Base-by-base conservation (phyloP, 352 stramenopile species). In the Salisapilia sapeloensis region DNA sequence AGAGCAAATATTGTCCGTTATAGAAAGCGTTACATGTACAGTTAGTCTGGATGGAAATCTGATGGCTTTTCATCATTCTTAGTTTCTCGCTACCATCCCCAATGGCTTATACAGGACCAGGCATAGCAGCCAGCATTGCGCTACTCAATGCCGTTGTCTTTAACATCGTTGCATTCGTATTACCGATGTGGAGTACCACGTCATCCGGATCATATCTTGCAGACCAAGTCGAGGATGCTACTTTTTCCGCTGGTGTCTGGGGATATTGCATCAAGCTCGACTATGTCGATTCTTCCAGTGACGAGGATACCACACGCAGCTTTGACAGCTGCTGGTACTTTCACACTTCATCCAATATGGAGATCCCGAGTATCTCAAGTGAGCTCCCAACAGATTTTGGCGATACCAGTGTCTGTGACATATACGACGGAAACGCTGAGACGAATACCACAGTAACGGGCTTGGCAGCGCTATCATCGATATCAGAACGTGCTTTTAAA, bases 311-410 rank as follows among this genome's bases (percentile, higher is more conserved):
- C 24, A 50, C 36, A 24, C 35, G 53, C 18, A 40, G 40, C 24
- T 78, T 76, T 21, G 60, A 81, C 48, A 56, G 67, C 40, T 81
- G 65, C 46, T 81, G 71, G 44, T 60, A 78, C 47, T 81, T 78
- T 50, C 59, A 81, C 44, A 71, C 65, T 9, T 57, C 53, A 1
- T 74, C 53, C 46, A 45, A 71, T 17, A 65, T 63, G 40, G 43
- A 81, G 26, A 17, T 75, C 2, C 42, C 44, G 2, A 44, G 53
- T 4, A 17, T 56, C 18, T 40, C 71, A 38, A 38, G 45, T n/a
- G 36, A 41, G 3, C 45, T 59, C 20, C 41, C 48, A 33, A 28
- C 46, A 33, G 74, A 78, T 33, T 74, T 77, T 33, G 57, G 54
- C 7, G 48, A 56, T 28, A 52, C 51, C 40, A 78, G 61, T 44